A percentile compares a stretch with the other conserved stretches of the same genome.
Conservation (phyloP, 129 eudicot genomes). For the Daucus carota region DH1_v3.0 NC_030381.2:39025001-39025500, state of each 20-base stretch:
- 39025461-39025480: conserved; percentile 62
- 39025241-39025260: not conserved
- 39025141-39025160: not conserved
- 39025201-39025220: not conserved
- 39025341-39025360: conserved; percentile 97
- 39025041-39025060: conserved; percentile 72
- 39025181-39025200: not conserved
- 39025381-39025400: conserved; percentile 95
- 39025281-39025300: conserved; percentile 5
- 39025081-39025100: conserved; percentile 94
- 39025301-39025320: conserved; percentile 99
- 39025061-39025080: conserved; percentile 95
- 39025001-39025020: conserved; percentile 85
- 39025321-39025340: conserved; percentile 98
- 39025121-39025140: conserved; percentile 4
- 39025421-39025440: conserved; percentile 98
- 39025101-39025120: conserved; percentile 16
- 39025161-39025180: not conserved
- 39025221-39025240: not conserved
- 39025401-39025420: conserved; percentile 79
- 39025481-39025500: conserved; percentile 96
- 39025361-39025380: conserved; percentile 84
- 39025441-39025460: conserved; percentile 89
- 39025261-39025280: not conserved
- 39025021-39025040: conserved; percentile 78